Base-by-base conservation (phyloP, 2,329 filamentous ascomycete species). In the Lasiodiplodia gonubiensis region DNA sequence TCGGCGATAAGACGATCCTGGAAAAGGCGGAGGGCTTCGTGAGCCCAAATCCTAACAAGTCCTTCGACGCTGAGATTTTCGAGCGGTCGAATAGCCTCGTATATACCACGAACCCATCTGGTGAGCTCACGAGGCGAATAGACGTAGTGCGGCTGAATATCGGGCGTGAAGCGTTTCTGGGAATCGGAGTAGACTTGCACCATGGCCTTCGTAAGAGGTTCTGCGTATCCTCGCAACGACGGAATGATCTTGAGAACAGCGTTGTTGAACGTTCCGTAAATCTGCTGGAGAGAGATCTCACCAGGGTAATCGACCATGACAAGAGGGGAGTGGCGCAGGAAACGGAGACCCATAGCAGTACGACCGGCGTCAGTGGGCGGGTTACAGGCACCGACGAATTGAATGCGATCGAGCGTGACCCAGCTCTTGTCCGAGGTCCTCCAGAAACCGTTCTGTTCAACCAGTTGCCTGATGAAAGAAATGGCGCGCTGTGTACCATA, bases 241-340 rank as follows among this genome's bases (percentile, higher is more conserved):
- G 95, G 94, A 61, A 99, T 90, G 70, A 99, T 95, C 85, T 99
- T 99, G 76, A 99, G 90, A 52, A 99, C 89, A 11, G 96, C 95
- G 66, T 88, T 91, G 78, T 97, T 99, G 86, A 99, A 99, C 0
- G 96, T 98, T 72, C 96, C 95, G 77, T 99, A 99, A 72, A 99
- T 99, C 78, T 99, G 95, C 72, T 90, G 90, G 46, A 99, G 87
- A 3, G 96, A 99, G 52, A 93, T 85, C 81, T 99, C 93, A 74
- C 96, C 95, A 69, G 95, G 95, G 76, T 99, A 99, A 77, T 99
- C 95, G 51, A 99, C 96, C 96, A 99, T 99, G 80, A 99, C 92
- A 66, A 99, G 88, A n/a, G 95, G 95, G 18, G 95, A 93, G 79
- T 99, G 96, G 68, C 96, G 89, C 71, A 99, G 86, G 87, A 99